Evolutionary conservation across 768 basidiomycete genomes (phyloP).

Genomic region (Mycena leptocephala): DNA sequence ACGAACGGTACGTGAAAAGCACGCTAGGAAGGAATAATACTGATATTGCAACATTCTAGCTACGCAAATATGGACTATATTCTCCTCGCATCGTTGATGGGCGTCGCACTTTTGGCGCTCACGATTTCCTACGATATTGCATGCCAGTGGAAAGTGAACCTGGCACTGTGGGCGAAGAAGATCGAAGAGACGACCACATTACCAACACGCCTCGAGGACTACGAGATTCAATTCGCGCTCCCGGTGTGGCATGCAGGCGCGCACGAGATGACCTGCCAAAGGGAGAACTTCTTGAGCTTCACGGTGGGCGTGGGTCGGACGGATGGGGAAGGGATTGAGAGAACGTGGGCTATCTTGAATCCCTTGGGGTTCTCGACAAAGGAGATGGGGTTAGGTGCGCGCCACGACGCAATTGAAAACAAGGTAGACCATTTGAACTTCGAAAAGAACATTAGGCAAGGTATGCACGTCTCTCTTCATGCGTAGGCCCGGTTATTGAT

Average conservation of each 20-base stretch:
- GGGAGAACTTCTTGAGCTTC: constrained; percentile 22
- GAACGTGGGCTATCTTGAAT: constrained; percentile 48
- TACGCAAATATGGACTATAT: background rate
- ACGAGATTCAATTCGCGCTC: constrained; percentile 5
- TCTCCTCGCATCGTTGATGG: background rate
- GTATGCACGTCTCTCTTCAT: background rate
- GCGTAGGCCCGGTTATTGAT: no score
- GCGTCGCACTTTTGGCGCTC: no score
- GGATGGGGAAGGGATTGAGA: constrained; percentile 53
- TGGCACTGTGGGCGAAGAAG: background rate
- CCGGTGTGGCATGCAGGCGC: constrained; percentile 27
- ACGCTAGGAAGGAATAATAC: background rate
- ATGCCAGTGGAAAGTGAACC: no score
- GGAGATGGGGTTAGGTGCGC: constrained; percentile 47
- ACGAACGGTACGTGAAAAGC: constrained; percentile 19
- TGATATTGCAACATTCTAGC: background rate
- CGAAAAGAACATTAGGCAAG: constrained; percentile 30
- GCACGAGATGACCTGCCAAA: constrained; percentile 23
- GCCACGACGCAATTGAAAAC: constrained; percentile 50
- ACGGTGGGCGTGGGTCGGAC: constrained; percentile 39
- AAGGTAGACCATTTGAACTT: no score
- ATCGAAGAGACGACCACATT: background rate
- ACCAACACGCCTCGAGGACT: background rate
- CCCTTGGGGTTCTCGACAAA: constrained; percentile 34
- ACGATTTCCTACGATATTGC: no score